These are phyloP conservation scores for Pseudofabraea citricarpa DNA, from an alignment of 2,329 filamentous ascomycete species.

Conservation along the genomic window DNA sequence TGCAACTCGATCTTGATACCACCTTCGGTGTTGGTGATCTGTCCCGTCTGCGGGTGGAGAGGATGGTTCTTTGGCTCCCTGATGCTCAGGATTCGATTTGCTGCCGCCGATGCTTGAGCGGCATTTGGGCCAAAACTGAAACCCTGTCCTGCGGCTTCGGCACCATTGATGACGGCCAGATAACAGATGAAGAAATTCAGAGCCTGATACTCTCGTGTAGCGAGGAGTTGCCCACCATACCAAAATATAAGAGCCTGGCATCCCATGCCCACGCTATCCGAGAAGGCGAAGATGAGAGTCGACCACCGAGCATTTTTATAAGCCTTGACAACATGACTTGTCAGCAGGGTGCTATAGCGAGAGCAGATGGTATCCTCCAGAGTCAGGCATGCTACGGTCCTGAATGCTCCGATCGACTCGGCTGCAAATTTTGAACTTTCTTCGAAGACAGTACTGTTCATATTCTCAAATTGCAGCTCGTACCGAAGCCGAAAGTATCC, in stretches of 20 bases:
- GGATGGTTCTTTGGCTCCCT: neutral
- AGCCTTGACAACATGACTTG: neutral
- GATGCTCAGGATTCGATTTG: neutral
- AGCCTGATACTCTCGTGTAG: constrained; percentile 31
- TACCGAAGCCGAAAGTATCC: neutral
- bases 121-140: constrained; percentile 1
- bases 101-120: neutral
- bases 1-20: constrained; percentile 52
- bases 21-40: constrained; percentile 18
- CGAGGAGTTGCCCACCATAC: constrained; percentile 39
- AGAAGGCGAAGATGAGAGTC: neutral
- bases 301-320: neutral
- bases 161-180: constrained; percentile 36
- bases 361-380: neutral
- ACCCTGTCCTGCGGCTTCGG: constrained; percentile 8
- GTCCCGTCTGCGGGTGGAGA: neutral
- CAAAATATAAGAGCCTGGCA: constrained; percentile 56
- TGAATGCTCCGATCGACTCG: neutral
- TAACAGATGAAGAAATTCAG: constrained; percentile 47
- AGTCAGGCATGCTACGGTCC: neutral
- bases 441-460: neutral
- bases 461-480: neutral
- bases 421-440: neutral
- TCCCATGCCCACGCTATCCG: neutral
- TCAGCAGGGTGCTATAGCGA: neutral